phyloP scores from a whole-genome alignment of 345 rosid species.

The Eucalyptus sp. region DNA sequence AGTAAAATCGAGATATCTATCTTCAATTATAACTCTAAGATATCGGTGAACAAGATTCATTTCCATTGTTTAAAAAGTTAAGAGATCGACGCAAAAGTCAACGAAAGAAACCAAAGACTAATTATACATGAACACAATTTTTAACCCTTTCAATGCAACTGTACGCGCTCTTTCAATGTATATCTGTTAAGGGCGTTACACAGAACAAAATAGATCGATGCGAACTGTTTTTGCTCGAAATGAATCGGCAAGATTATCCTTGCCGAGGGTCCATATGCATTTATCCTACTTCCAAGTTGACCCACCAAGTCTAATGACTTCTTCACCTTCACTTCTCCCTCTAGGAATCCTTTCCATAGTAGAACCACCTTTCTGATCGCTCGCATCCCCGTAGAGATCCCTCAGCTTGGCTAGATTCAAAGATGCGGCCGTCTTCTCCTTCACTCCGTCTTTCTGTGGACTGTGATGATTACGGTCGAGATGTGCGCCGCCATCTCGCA shows the following conservation, averaged over 20 bases:
- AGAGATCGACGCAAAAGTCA: not conserved
- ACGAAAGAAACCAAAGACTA: not conserved
- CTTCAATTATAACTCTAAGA: not conserved
- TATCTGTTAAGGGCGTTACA: not conserved
- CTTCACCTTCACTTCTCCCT: constrained; percentile 57
- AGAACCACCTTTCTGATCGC: constrained; percentile 38
- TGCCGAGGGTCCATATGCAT: not conserved
- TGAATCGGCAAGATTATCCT: not conserved
- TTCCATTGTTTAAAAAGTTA: not conserved
- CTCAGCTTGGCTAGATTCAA: constrained; percentile 88
- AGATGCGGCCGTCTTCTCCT: constrained; percentile 44
- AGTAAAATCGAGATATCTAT: not conserved
- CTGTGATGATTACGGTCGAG: constrained; percentile 32
- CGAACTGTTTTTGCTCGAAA: not conserved
- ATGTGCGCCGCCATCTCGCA: constrained; percentile 26
- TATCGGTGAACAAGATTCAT: not conserved
- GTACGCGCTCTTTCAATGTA: not conserved
- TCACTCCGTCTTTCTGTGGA: constrained; percentile 38
- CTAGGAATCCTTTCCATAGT: constrained; percentile 34
- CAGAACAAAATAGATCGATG: not conserved
- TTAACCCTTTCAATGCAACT: not conserved
- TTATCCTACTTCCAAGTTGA: constrained; percentile 1
- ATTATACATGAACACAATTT: not conserved
- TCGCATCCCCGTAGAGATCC: constrained; percentile 71
- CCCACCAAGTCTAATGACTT: constrained; percentile 89